Evolutionary conservation across 768 basidiomycete genomes (phyloP).

Genomic region (Leccinum incarnatum): DNA sequence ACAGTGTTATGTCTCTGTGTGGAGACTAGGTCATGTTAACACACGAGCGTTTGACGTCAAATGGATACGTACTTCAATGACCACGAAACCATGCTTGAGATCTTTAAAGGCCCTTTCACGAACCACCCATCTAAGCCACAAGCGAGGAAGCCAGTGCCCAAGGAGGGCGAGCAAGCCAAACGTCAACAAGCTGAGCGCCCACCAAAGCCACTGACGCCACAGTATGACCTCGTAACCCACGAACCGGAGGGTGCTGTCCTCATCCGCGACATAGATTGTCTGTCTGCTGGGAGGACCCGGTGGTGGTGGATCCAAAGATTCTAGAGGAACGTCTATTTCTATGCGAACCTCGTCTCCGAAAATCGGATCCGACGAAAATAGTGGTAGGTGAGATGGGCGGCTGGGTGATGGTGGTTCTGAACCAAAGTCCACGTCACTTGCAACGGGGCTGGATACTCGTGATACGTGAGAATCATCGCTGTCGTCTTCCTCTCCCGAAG

Average conservation of each 20-base stretch:
- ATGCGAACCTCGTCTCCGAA: conserved; percentile 83
- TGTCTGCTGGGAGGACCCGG: conserved; percentile 84
- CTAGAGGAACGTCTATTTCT: conserved; percentile 70
- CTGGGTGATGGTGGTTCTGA: conserved; percentile 65
- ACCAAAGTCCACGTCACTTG: conserved; percentile 67
- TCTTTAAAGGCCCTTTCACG: conserved; percentile 80
- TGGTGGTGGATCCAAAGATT: conserved; percentile 66
- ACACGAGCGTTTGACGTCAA: conserved; percentile 2
- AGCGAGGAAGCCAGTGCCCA: conserved; percentile 89
- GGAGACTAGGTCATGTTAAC: conserved; percentile 58
- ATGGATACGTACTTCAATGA: conserved; percentile 73
- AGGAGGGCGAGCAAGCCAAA: conserved; percentile 74
- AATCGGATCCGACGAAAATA: conserved; percentile 71
- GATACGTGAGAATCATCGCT: conserved; percentile 31
- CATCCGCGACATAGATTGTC: conserved; percentile 81
- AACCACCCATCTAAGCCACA: conserved; percentile 90
- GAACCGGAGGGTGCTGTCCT: conserved; percentile 85
- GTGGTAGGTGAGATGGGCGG: conserved; percentile 48
- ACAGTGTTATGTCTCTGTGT: conserved; percentile 76
- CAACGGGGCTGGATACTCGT: conserved; percentile 26
- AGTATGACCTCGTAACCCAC: conserved; percentile 73
- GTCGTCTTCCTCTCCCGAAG: conserved; percentile 78
- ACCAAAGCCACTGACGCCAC: conserved; percentile 71
- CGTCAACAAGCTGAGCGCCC: conserved; percentile 59
- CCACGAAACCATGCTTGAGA: conserved; percentile 67